A percentile compares a stretch with the other conserved stretches of the same genome.
Evolutionary conservation across 2,329 filamentous ascomycete genomes (phyloP).

Genomic region (Colletotrichum zoysiae): DNA sequence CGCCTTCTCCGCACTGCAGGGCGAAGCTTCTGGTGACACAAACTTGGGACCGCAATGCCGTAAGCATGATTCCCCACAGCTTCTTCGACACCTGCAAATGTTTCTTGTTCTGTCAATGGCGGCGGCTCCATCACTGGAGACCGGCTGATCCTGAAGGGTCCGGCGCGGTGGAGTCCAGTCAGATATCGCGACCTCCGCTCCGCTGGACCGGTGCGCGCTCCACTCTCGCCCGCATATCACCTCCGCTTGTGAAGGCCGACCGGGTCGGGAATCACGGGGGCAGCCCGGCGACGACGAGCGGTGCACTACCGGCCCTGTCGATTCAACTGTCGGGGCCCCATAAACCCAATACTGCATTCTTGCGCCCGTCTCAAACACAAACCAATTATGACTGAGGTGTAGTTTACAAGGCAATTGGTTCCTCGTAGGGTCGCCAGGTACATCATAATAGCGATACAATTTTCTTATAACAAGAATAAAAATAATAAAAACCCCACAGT

Average conservation of each 20-base stretch:
- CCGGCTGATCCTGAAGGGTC: background rate
- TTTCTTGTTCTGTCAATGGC: background rate
- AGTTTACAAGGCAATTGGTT: no score
- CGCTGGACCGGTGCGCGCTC: slow-evolving; percentile 9
- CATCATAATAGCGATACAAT: no score
- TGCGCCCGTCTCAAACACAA: background rate
- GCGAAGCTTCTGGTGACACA: slow-evolving; percentile 33
- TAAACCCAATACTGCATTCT: background rate
- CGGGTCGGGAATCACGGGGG: slow-evolving; percentile 7
- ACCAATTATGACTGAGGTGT: background rate
- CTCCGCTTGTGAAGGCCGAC: slow-evolving; percentile 3
- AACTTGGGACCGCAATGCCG: slow-evolving; percentile 16
- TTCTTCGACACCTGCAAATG: background rate
- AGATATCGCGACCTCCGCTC: slow-evolving; percentile 15
- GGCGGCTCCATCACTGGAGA: background rate
- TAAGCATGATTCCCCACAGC: background rate
- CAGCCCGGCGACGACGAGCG: background rate
- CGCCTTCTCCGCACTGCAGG: slow-evolving; percentile 30
- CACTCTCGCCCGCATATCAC: background rate
- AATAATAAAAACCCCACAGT: no score
- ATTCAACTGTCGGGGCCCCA: background rate
- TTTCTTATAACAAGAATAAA: no score
- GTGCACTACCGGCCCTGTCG: background rate
- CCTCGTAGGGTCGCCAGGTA: no score
- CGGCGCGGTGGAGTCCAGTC: background rate